Base-by-base conservation (phyloP, 352 stramenopile species). In the Phytophthora sojae region DNA sequence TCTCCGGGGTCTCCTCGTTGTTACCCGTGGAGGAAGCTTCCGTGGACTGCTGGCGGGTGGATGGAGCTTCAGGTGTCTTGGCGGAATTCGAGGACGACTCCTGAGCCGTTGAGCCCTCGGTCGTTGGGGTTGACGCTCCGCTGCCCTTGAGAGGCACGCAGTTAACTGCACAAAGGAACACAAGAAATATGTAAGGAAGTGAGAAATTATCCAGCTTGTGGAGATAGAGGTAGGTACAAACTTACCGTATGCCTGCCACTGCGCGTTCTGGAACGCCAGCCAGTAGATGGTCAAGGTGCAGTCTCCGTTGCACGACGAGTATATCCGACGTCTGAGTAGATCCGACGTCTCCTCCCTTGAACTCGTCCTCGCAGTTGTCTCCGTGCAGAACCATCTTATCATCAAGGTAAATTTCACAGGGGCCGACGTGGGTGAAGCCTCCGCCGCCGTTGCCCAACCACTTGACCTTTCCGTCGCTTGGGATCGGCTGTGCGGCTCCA, bases 381-480 rank as follows among this genome's bases (percentile, higher is more conserved):
- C 73, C 64, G 21, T 67, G 61, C 6, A 77, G 68, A 12, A 80
- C 75, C 37, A 70, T 69, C 12, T 61, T 82, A 65, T 79, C 62
- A 42, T 83, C 79, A 23, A 86, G 35, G 68, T 80, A 87, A 35
- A 85, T 64, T 32, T 87, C 77, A n/a, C 77, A 87, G 4, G 80
- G 77, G 8, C 75, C 69, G 12, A 55, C 51, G 49, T 77, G 73
- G 0, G 69, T 71, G 47, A 83, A 79, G 8, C 73, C 73, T 32
- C 73, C 71, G 26, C 61, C 64, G 11, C 45, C 57, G 25, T 71
- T 76, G 30, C 75, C 75, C 19, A 64, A 53, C 70, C 75, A 81
- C 23, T 71, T 52, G 19, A 59, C 66, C 9, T 61, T 69, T 19
- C 64, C 73, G 49, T 81, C 71, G 12, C 29, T 68, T 12, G 77